Percentiles rank a stretch among this genome's conserved stretches.
phyloP scores from a whole-genome alignment of 1,284 basidiomycete genomes.

The Paramarasmius palmivorus region DNA sequence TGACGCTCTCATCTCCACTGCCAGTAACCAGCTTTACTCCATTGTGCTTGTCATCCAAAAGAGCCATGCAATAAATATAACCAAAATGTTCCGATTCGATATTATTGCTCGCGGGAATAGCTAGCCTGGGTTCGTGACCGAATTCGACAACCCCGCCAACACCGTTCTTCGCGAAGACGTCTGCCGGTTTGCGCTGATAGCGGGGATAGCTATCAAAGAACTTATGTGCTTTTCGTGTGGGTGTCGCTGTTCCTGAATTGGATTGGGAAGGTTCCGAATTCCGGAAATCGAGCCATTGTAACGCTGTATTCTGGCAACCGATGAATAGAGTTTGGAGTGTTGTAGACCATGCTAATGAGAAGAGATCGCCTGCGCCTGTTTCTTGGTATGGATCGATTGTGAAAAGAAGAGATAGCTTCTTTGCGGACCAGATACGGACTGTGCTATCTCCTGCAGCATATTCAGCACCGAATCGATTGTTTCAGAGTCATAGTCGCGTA shows the following conservation, averaged over 20 bases:
- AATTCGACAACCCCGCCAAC: slow-evolving; percentile 26
- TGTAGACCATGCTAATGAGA: slow-evolving; percentile 83
- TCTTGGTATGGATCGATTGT: slow-evolving; percentile 85
- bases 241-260: slow-evolving; percentile 48
- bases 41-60: slow-evolving; percentile 45
- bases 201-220: slow-evolving; percentile 83
- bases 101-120: slow-evolving; percentile 69
- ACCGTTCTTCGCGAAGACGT: slow-evolving; percentile 58
- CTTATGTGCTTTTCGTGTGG: slow-evolving; percentile 65
- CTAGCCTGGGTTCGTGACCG: slow-evolving; percentile 34
- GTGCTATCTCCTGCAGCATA: slow-evolving; percentile 74
- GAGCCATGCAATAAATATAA: slow-evolving; percentile 87
- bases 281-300: slow-evolving; percentile 81
- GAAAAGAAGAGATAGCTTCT: slow-evolving; percentile 70
- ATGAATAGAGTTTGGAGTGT: slow-evolving; percentile 76
- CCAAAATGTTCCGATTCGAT: slow-evolving; percentile 91
- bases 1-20: slow-evolving; percentile 87
- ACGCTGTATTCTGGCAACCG: slow-evolving; percentile 88
- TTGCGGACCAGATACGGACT: slow-evolving; percentile 86
- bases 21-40: slow-evolving; percentile 73
- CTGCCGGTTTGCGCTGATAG: slow-evolving; percentile 62
- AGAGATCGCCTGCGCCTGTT: slow-evolving; percentile 86
- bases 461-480: slow-evolving; percentile 8
- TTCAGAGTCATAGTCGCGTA: slow-evolving; percentile 29
- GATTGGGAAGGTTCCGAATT: slow-evolving; percentile 8